Evolutionary conservation across 306 rosid genomes (phyloP).

Genomic region (Castanea sativa): DNA sequence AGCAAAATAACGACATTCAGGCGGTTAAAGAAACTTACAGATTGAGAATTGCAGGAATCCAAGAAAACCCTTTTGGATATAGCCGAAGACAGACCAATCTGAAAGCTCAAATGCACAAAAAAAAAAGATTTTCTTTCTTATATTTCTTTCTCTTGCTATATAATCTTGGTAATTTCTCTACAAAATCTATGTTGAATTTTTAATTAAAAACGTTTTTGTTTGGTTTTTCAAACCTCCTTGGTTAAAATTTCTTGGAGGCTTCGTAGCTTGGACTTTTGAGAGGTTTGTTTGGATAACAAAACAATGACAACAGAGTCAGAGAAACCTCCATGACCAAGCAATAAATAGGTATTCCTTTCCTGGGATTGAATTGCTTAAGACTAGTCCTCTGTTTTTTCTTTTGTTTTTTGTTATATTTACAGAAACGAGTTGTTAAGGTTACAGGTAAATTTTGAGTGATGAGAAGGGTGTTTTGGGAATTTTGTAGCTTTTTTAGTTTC

Average conservation of each 20-base stretch:
- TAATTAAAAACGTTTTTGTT: background rate
- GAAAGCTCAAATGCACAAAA: slow-evolving; percentile 29
- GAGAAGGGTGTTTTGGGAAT: slow-evolving; percentile 28
- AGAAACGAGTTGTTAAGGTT: background rate
- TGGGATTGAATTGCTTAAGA: background rate
- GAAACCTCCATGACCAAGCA: slow-evolving; percentile 9
- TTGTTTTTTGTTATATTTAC: slow-evolving; percentile 21
- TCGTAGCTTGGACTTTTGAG: slow-evolving; percentile 27
- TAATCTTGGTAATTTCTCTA: background rate
- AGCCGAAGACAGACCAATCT: slow-evolving; percentile 17
- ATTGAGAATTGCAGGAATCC: slow-evolving; percentile 13
- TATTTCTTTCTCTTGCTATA: background rate
- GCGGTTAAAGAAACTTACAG: slow-evolving; percentile 29
- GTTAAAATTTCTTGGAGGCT: slow-evolving; percentile 26
- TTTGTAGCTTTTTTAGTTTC: background rate
- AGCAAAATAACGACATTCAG: background rate
- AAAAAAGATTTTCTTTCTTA: background rate
- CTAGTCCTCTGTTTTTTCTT: slow-evolving; percentile 6
- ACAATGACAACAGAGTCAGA: slow-evolving; percentile 9
- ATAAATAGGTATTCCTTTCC: slow-evolving; percentile 39
- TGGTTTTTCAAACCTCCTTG: slow-evolving; percentile 17
- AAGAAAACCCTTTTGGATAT: background rate
- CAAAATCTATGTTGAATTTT: slow-evolving; percentile 6
- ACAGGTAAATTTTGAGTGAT: background rate
- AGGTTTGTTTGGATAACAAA: slow-evolving; percentile 31